Base-by-base conservation (phyloP, 345 rosid genomes). In the Populus alba region DNA sequence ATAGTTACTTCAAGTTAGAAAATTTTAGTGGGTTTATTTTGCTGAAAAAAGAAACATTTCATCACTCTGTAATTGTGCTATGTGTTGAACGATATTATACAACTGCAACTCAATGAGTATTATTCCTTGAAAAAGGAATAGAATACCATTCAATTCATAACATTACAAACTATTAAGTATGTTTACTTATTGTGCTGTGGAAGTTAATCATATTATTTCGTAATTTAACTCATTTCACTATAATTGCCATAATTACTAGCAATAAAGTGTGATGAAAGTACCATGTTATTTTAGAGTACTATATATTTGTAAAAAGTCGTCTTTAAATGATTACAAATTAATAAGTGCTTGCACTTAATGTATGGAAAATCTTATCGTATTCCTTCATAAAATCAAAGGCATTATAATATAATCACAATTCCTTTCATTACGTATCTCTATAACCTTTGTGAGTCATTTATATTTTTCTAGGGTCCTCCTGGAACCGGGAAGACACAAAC, bases 401-500 rank as follows among this genome's bases (percentile, higher is more conserved):
- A 41, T 41, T 41, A 41, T 41, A 41, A 41, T 41, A 41, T 41
- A 41, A 41, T 41, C 3, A 12, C 3, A 41, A 41, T 41, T 41
- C 45, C 20, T 51, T 51, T 16, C 17, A 51, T 51, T 51, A 22
- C 23, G 45, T 43, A 38, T 55, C 43, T 18, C 16, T 66, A 22
- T 43, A 73, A 75, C 37, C 22, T 71, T 23, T 75, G 41, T 66
- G 80, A 43, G 55, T 31, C 83, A 71, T 80, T 77, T 49, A 31
- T 73, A 72, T 81, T 83, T 80, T 73, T 85, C 62, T 81, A 95
- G 99, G 99, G 99, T 15, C 99, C 99, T 49, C 99, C 99, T 73
- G 99, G 99, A 81, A 96, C 98, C 10, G 99, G 99, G 76, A 96
- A 96, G 84, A 96, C 98, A 68, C 97, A 96, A 88, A 94, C 99